These are phyloP conservation scores for Suhomyces wounanorum DNA, from an alignment of 1,139 yeast genomes.

Conservation along the genomic window DNA sequence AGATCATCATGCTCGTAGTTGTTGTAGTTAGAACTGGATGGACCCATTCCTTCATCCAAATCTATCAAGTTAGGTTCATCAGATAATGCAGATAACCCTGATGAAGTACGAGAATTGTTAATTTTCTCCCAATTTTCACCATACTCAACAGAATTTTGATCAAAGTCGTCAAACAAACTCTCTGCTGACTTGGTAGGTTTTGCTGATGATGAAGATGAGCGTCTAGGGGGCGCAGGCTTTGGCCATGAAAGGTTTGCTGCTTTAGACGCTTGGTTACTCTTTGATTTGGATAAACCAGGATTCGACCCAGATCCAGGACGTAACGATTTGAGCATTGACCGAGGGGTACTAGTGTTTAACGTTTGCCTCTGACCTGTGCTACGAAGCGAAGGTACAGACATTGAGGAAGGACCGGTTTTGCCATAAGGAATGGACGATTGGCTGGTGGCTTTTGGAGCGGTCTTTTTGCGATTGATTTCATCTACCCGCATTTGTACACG, in stretches of 20 bases:
- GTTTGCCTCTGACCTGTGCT: constrained; percentile 15
- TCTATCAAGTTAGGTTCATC: constrained; percentile 36
- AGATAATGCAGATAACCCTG: constrained; percentile 13
- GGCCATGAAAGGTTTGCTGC: constrained; percentile 54
- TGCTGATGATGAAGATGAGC: constrained; percentile 16
- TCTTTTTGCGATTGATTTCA: constrained; percentile 30
- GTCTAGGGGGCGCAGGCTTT: constrained; percentile 20
- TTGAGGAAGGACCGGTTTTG: constrained; percentile 12
- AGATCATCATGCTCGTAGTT: constrained; percentile 14
- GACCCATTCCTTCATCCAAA: constrained; percentile 30
- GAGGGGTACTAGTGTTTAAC: constrained; percentile 9
- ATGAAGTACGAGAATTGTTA: constrained; percentile 13
- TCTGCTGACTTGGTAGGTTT: constrained; percentile 22
- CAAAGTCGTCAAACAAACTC: constrained; percentile 48
- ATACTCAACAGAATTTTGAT: constrained; percentile 34
- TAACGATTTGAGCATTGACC: constrained; percentile 42
- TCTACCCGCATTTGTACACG: constrained; percentile 47
- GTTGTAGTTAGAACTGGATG: background rate
- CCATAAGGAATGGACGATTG: background rate
- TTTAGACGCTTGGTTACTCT: constrained; percentile 30
- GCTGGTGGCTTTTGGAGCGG: constrained; percentile 10
- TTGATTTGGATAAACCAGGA: constrained; percentile 17
- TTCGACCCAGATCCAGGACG: constrained; percentile 24
- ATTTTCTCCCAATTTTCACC: constrained; percentile 34
- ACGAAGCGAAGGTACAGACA: constrained; percentile 33